These are phyloP conservation scores for Centrapalus pauciflorus DNA, from an alignment of 129 eudicot genomes.

Conservation along the genomic window DNA sequence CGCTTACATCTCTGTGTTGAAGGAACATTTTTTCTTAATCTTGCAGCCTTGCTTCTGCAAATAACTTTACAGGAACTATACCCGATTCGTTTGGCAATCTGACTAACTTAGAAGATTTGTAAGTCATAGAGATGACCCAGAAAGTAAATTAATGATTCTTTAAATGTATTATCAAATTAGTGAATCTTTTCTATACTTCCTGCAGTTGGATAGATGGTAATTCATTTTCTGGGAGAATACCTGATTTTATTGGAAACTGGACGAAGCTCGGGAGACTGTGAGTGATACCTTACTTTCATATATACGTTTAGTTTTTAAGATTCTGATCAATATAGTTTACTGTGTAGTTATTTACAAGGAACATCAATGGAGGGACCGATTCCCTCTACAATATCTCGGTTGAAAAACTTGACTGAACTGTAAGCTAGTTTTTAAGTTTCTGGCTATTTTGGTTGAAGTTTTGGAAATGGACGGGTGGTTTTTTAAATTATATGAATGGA, in stretches of 20 bases:
- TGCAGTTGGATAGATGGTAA: conserved; percentile 86
- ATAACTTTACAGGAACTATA: conserved; percentile 73
- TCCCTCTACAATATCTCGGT: conserved; percentile 51
- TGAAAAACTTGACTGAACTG: conserved; percentile 49
- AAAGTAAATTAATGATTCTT: background rate
- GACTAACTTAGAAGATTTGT: conserved; percentile 63
- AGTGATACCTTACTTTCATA: conserved; percentile 30
- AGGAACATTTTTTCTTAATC: no score
- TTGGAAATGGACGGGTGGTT: background rate
- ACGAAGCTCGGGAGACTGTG: conserved; percentile 49
- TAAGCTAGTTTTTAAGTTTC: conserved; percentile 28
- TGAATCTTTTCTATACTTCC: conserved; percentile 13
- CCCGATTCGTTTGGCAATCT: conserved; percentile 62
- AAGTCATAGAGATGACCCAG: conserved; percentile 29
- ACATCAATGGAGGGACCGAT: conserved; percentile 74
- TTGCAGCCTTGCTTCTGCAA: conserved; percentile 69
- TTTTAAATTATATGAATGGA: conserved; percentile 4
- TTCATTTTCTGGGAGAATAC: conserved; percentile 70
- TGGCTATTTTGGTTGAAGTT: background rate
- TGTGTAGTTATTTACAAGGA: conserved; percentile 73
- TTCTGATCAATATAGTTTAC: background rate
- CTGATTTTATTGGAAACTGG: conserved; percentile 85
- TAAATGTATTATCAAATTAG: background rate
- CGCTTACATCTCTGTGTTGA: background rate
- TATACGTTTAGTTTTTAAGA: background rate